Evolutionary conservation across 2,329 filamentous ascomycete genomes (phyloP), one percentile per base, ranked within the genome.

Genomic region (Arthrobotrys pseudoclavata): DNA sequence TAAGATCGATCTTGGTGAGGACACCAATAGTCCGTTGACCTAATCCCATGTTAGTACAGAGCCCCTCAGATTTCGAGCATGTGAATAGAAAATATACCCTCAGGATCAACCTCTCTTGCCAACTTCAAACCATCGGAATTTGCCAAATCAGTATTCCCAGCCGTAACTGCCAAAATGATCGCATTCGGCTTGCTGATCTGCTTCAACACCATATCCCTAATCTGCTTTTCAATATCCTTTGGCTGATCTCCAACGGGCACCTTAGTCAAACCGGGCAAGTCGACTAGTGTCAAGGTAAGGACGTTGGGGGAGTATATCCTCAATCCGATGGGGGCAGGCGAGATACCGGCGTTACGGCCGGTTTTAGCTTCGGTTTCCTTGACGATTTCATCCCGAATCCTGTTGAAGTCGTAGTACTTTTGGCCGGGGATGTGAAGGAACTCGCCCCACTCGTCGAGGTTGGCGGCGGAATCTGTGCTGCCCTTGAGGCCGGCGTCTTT

Each of bases 231-330:
- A 82, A 98, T 98, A 86, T 98, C 95, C 84, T 94, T 90, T 53
- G 95, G 95, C 85, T 98, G 95, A 83, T 98, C 95, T 81, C 95
- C 95, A 42, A 98, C 94, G 7, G 95, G 95, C 69, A 98, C 95
- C 86, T 97, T 97, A 80, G 96, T 99, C 83, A 99, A 86, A 84
- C 96, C 96, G 55, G 96, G 96, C 85, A 99, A 86, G 88, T 99
- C 96, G 82, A 99, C 96, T 74, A 99, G 88, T 5, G 96, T 99
- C 81, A 99, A 88, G 71, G 96, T 99, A 78, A 99, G 89, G 84
- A 99, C 96, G 83, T 99, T 97, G 67, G 96, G 96, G 64, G 95
- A 98, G 89, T 97, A 98, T 85, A 99, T 97, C 83, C 96, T 91
- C 82, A 99, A 87, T 87, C 98, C 98, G 88, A 99, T 99, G 62